Conservation (phyloP, 140 eudicot species). For the Cichorium intybus region DNA sequence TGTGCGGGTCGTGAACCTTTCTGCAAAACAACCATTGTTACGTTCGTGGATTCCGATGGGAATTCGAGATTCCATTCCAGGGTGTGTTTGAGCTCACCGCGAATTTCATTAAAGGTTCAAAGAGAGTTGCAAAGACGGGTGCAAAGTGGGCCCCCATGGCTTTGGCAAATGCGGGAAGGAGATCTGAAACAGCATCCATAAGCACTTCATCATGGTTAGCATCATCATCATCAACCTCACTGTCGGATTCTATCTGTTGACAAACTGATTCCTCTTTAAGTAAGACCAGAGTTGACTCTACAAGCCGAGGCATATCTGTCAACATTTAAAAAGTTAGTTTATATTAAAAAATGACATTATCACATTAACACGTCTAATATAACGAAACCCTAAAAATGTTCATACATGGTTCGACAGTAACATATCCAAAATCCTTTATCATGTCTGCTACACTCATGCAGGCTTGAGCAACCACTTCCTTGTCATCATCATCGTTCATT, state of each 20-base stretch:
- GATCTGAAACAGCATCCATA: constrained; percentile 99
- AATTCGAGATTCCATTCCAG: too few species aligned
- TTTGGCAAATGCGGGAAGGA: constrained; percentile 97
- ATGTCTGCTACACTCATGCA: constrained; percentile 88
- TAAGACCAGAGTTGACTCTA: constrained; percentile 71
- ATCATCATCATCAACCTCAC: constrained; percentile 86
- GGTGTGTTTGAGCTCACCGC: constrained; percentile 85
- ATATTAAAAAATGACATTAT: not conserved
- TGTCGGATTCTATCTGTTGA: constrained; percentile 81
- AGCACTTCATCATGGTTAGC: constrained; percentile 91
- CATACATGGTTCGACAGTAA: constrained; percentile 79
- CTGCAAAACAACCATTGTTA: constrained; percentile 43
- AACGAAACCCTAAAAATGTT: not conserved
- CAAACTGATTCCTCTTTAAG: constrained; percentile 70
- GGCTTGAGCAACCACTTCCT: constrained; percentile 99
- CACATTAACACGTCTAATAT: not conserved
- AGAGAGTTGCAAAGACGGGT: constrained; percentile 66
- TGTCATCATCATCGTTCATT: constrained; percentile 90
- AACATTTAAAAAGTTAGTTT: constrained; percentile 6
- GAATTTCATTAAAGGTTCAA: constrained; percentile 84
- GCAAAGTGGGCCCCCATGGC: constrained; percentile 93
- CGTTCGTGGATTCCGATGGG: too few species aligned
- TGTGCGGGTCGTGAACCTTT: constrained; percentile 88
- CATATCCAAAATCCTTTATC: constrained; percentile 69
- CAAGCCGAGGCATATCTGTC: constrained; percentile 69